Conservation (phyloP, 805 yeast genomes). For the Lachancea nothofagi region DNA sequence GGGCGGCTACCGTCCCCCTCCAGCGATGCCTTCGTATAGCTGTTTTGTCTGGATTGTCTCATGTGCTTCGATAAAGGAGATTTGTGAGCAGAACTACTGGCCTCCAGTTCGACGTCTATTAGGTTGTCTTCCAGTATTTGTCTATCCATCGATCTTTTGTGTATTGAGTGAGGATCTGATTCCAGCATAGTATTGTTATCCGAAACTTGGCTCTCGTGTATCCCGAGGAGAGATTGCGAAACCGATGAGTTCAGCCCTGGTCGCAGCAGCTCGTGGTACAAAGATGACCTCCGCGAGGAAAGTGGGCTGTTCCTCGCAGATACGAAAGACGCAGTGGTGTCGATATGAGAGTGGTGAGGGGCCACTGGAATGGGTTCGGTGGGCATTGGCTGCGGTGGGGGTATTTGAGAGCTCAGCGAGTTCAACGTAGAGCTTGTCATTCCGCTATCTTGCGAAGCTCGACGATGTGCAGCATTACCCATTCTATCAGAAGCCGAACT, state of each 20-base stretch:
- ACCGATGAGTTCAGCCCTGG: constrained; percentile 4
- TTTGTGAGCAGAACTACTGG: background rate
- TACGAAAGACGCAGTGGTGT: constrained; percentile 7
- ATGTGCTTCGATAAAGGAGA: background rate
- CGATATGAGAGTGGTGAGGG: constrained; percentile 13
- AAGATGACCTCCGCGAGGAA: constrained; percentile 27
- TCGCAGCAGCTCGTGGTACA: constrained; percentile 9
- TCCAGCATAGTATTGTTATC: constrained; percentile 12
- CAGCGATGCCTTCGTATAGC: background rate
- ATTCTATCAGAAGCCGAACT: constrained; percentile 31
- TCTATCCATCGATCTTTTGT: constrained; percentile 19
- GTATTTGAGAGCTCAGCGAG: constrained; percentile 31
- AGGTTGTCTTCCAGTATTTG: constrained; percentile 19
- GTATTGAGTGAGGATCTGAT: constrained; percentile 12
- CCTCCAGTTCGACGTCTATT: constrained; percentile 9
- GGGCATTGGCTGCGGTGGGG: constrained; percentile 45
- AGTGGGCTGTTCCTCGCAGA: constrained; percentile 25
- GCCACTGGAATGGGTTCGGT: constrained; percentile 10
- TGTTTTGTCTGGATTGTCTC: background rate
- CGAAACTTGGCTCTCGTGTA: background rate
- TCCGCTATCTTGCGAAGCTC: constrained; percentile 22
- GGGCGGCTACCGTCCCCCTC: constrained; percentile 14
- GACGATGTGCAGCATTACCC: constrained; percentile 27
- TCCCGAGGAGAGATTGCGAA: constrained; percentile 2
- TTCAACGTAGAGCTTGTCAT: constrained; percentile 4